phyloP scores from a whole-genome alignment of 257 asterid species.

The Cordia subcordata region DNA sequence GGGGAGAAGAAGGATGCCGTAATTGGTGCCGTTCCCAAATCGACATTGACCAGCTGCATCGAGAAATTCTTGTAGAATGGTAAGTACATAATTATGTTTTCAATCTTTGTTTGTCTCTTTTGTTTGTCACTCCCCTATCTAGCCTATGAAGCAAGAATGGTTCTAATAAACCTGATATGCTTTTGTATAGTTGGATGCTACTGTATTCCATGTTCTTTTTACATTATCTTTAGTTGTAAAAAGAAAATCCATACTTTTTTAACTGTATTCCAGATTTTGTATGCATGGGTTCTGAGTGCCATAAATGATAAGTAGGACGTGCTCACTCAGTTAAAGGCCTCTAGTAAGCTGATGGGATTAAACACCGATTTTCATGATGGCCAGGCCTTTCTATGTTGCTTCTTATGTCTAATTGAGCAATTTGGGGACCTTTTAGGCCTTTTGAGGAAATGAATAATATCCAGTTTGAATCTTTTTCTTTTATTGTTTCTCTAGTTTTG shows the following conservation, averaged over 20 bases:
- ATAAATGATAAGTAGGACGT: no score
- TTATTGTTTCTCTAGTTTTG: no score
- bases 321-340: no score
- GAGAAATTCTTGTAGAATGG: conserved; percentile 27
- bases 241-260: not conserved
- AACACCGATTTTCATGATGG: no score
- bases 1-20: conserved; percentile 29
- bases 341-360: no score
- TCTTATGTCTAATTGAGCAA: no score
- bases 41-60: conserved; percentile 21
- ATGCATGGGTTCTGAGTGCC: not conserved
- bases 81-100: conserved; percentile 11
- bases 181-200: conserved; percentile 51
- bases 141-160: conserved; percentile 17
- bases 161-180: conserved; percentile 30
- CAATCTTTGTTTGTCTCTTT: not conserved
- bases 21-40: conserved; percentile 28
- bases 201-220: conserved; percentile 16
- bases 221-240: conserved; percentile 11
- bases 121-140: conserved; percentile 5
- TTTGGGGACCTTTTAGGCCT: no score
- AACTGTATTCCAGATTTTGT: not conserved
- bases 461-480: no score
- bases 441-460: no score
- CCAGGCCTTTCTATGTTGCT: no score